Evolutionary conservation across 164 flowering plant species (phyloP).

Genomic region (Cinnamomum micranthum): DNA sequence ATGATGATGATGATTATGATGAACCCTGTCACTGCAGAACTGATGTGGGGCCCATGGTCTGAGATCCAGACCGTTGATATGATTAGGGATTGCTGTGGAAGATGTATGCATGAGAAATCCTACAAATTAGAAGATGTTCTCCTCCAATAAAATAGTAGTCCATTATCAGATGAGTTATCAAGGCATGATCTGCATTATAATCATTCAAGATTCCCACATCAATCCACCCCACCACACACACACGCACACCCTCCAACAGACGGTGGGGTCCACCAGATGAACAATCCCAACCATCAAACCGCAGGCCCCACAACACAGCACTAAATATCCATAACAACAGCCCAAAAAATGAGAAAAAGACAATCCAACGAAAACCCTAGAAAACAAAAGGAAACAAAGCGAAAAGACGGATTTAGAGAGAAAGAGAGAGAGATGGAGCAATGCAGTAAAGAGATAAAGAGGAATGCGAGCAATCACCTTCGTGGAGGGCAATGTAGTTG

Average conservation of each 20-base stretch:
- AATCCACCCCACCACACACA: neutral
- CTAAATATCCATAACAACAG: neutral
- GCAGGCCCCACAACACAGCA: neutral
- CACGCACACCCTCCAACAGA: too few relatives aligned
- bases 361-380: neutral
- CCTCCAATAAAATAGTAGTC: neutral
- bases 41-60: neutral
- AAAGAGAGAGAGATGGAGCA: neutral
- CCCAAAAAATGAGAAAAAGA: neutral
- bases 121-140: neutral
- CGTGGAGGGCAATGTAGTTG: slow-evolving; percentile 43
- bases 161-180: too few relatives aligned
- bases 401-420: neutral
- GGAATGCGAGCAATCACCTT: neutral
- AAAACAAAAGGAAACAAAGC: too few relatives aligned
- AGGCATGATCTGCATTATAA: too few relatives aligned
- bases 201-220: neutral
- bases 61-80: neutral
- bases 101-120: neutral
- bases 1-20: too few relatives aligned
- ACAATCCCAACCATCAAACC: neutral
- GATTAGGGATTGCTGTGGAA: neutral
- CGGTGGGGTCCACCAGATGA: neutral
- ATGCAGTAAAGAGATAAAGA: neutral
- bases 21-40: neutral